Evolutionary conservation across 345 rosid genomes (phyloP), one percentile per base, ranked within the genome.

Genomic region (Psidium guajava): DNA sequence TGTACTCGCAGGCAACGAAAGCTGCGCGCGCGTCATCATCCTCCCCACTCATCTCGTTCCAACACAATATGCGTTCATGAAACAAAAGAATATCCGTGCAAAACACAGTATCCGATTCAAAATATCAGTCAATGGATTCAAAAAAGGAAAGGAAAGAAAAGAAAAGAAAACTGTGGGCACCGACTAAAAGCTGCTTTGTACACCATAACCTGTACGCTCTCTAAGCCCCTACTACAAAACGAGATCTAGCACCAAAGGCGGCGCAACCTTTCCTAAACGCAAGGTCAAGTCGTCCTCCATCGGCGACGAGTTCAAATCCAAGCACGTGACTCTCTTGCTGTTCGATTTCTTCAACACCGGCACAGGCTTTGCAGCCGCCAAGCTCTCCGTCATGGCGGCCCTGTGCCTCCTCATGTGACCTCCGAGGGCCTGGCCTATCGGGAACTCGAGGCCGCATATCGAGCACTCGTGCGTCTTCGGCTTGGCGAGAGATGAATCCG

Each of bases 381-480:
- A 54, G 27, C 58, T 84, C 27, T 49, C 83, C 51, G 5, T 54
- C 55, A 75, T 28, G 50, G 81, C 82, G 11, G 88, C 86, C 82
- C 95, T 89, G 57, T 97, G 99, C 86, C 95, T 90, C 90, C 99
- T 93, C 99, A 97, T 97, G 85, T 97, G 99, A 47, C 99, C 99
- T 0, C 99, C 99, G 2, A 95, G 91, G 2, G 99, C 99, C 89
- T 97, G 99, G 24, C 99, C 98, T 7, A 97, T 84, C 0, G 93
- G 85, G 36, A 97, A 97, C 87, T 95, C 97, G 5, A 92, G 90
- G 24, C 99, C 98, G 51, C 99, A 97, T 28, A 95, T 93, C 14
- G 97, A 90, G 88, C 99, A 97, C 92, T 91, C 92, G 85, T 97
- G 99, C 11, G 87, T 90, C 88, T 94, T 94, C 8, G 92, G 90